Percentiles rank a stretch among this genome's conserved stretches.
phyloP scores from a whole-genome alignment of 352 stramenopile species.

The Globisporangium viniferum region DNA sequence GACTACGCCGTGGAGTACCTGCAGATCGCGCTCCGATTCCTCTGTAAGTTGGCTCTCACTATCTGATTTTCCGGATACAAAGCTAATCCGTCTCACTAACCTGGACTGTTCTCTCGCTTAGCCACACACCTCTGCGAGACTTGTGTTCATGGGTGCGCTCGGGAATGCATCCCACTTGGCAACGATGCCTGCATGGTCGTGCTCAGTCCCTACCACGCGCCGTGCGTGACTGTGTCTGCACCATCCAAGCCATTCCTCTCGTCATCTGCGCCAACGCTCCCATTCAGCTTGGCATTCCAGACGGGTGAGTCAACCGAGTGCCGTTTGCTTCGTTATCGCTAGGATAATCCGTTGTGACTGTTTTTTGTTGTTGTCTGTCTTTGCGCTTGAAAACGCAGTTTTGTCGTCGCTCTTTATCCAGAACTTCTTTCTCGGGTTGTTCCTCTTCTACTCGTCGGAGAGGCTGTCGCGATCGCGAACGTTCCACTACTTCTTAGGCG shows the following conservation, averaged over 20 bases:
- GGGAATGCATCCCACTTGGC: constrained; percentile 41
- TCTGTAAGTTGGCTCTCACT: constrained; percentile 27
- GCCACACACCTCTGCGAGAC: constrained; percentile 65
- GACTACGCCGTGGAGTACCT: constrained; percentile 35
- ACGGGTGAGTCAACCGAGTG: constrained; percentile 43
- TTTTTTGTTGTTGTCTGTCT: constrained; percentile 4
- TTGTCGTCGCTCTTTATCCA: constrained; percentile 68
- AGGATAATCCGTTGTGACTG: constrained; percentile 1
- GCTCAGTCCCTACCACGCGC: constrained; percentile 76
- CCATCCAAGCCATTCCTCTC: constrained; percentile 58
- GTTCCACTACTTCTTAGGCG: constrained; percentile 80
- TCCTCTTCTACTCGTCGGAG: constrained; percentile 68
- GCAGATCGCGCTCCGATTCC: constrained; percentile 43
- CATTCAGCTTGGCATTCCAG: constrained; percentile 59
- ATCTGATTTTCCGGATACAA: not conserved
- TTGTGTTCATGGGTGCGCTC: constrained; percentile 61
- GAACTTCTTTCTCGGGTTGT: constrained; percentile 68
- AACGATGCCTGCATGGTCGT: constrained; percentile 45
- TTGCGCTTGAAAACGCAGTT: constrained; percentile 25
- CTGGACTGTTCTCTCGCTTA: constrained; percentile 15
- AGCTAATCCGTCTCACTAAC: not conserved
- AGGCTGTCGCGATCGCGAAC: constrained; percentile 61
- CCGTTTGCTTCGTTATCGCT: not conserved
- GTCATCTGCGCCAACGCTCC: constrained; percentile 37
- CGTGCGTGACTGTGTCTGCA: constrained; percentile 64